Evolutionary conservation across 2,329 filamentous ascomycete species (phyloP), one percentile per base, ranked within the genome.

Genomic region (Boeremia exigua): DNA sequence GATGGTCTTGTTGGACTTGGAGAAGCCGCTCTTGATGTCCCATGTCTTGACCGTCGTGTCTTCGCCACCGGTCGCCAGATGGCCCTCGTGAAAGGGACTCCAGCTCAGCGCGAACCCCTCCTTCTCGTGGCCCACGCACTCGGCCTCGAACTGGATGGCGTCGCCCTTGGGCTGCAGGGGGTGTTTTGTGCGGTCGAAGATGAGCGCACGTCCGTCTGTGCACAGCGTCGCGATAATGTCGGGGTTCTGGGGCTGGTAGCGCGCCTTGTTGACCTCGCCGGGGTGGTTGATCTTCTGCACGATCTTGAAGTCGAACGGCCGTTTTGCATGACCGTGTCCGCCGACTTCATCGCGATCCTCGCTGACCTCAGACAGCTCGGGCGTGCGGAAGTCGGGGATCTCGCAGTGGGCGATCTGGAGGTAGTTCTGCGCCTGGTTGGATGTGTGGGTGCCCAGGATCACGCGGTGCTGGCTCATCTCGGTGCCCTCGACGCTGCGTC

Each of bases 111-210:
- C 95, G 69, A 96, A 99, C 0, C 95, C 95, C 77, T 99, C 95
- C 60, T 86, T 85, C 55, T 85, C 88, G 77, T 99, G 95, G 3
- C 95, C 95, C 38, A 89, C 79, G 25, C 98, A 85, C 72, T 91
- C 90, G 54, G 96, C 88, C 72, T 98, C 91, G 25, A 92, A 89
- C 66, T 88, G 91, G 52, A 92, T 84, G 48, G 83, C 86, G 25
- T 88, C 75, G 32, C 65, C 61, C 53, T 74, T 85, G 7, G 94
- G 92, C 60, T 88, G 81, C 52, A 88, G 86, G 44, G 89, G 88
- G 75, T 98, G 94, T 82, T 97, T 98, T 48, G 94, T 96, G 63
- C 94, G 88, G 79, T 99, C 95, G 79, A 96, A 99, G 65, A 99
- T 87, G 74, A 98, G 87, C 37, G 97, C 90, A 63, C 87, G 89